Evolutionary conservation across 331 rosid genomes (phyloP).

Genomic region (Quercus tomentella): DNA sequence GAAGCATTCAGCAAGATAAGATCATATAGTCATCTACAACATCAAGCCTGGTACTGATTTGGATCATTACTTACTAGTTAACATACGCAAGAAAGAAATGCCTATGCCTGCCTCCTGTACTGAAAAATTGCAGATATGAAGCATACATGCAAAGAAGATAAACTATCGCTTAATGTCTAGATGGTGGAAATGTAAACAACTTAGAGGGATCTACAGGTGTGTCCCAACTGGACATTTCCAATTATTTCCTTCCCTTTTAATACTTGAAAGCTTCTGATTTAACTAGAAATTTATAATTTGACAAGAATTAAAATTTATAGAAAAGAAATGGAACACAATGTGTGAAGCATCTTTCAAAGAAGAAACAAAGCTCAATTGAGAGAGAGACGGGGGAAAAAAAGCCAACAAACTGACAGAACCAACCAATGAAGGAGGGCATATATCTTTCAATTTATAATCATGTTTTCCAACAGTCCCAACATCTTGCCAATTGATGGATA

Average conservation of each 20-base stretch:
- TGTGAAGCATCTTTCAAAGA: neutral
- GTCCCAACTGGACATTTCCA: neutral
- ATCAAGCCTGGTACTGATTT: neutral
- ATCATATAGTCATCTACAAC: too few relatives aligned
- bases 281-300: neutral
- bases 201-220: neutral
- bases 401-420: neutral
- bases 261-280: neutral
- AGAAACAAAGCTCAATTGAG: neutral
- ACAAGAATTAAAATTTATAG: neutral
- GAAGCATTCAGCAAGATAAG: neutral
- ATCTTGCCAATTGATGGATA: neutral
- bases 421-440: neutral
- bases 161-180: neutral
- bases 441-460: neutral
- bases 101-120: neutral
- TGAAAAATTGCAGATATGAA: neutral
- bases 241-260: neutral
- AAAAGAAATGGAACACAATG: neutral
- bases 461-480: neutral
- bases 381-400: neutral
- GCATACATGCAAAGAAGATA: neutral
- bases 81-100: neutral
- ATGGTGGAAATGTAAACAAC: neutral
- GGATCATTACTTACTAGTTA: neutral